Conservation (phyloP, 2,329 filamentous ascomycete genomes). For the Zopfia rhizophila region DNA sequence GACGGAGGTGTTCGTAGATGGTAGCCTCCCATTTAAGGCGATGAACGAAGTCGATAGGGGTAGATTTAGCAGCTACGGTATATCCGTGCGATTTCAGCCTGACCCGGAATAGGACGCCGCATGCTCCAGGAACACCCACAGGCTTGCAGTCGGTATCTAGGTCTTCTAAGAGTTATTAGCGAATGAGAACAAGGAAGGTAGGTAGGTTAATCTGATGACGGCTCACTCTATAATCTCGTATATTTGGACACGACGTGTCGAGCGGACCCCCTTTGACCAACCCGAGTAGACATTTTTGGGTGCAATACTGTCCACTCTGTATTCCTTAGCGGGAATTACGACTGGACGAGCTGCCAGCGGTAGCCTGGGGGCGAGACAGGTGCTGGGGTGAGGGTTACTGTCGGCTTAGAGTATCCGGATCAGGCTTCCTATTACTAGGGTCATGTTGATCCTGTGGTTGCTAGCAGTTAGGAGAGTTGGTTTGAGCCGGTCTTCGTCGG, state of each 20-base stretch:
- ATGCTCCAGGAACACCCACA: slow-evolving; percentile 40
- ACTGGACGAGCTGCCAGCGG: slow-evolving; percentile 4
- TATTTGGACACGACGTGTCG: slow-evolving; percentile 49
- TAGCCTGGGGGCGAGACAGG: slow-evolving; percentile 12
- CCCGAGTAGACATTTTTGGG: slow-evolving; percentile 25
- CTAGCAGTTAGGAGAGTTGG: slow-evolving; percentile 15
- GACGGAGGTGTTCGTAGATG: slow-evolving; percentile 19
- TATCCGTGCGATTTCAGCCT: slow-evolving; percentile 55
- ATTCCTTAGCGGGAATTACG: slow-evolving; percentile 5
- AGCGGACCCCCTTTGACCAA: slow-evolving; percentile 24
- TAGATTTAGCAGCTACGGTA: slow-evolving; percentile 56
- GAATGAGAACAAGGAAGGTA: slow-evolving; percentile 43
- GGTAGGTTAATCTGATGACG: slow-evolving; percentile 42
- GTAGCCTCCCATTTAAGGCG: slow-evolving; percentile 15
- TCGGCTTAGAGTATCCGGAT: background rate
- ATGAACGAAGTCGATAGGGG: slow-evolving; percentile 13
- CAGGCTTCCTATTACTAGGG: slow-evolving; percentile 4
- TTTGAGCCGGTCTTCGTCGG: slow-evolving; percentile 3
- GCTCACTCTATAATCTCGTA: slow-evolving; percentile 39
- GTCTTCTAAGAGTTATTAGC: slow-evolving; percentile 29
- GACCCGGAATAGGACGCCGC: slow-evolving; percentile 53
- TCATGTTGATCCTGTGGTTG: slow-evolving; percentile 13
- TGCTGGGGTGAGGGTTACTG: slow-evolving; percentile 1
- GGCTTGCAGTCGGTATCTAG: slow-evolving; percentile 29
- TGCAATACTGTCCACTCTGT: slow-evolving; percentile 26